Conservation (phyloP, 345 rosid species). For the Carallia brachiata region DNA sequence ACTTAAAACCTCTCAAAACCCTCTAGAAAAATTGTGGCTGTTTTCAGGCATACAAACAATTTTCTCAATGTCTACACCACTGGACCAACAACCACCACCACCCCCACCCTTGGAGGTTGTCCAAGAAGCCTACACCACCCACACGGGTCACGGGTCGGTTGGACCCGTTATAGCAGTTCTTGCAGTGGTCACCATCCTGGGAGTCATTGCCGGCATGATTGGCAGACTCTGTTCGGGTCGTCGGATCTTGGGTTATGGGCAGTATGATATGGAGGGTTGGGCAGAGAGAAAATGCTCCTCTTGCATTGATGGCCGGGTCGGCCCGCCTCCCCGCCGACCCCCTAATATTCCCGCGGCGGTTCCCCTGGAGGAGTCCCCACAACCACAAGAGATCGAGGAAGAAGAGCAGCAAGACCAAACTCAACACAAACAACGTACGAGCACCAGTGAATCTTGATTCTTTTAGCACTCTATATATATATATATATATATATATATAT, state of each 20-base stretch:
- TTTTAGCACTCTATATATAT: no score
- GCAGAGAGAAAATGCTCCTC: slow-evolving; percentile 63
- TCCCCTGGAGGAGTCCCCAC: slow-evolving; percentile 22
- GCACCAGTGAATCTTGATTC: slow-evolving; percentile 24
- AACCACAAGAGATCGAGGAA: slow-evolving; percentile 26
- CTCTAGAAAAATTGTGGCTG: background rate
- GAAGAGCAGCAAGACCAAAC: slow-evolving; percentile 17
- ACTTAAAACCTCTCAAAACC: slow-evolving; percentile 18
- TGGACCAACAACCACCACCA: slow-evolving; percentile 34
- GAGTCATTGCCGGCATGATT: slow-evolving; percentile 59
- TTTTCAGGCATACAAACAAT: background rate
- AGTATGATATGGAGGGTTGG: slow-evolving; percentile 67
- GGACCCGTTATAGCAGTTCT: slow-evolving; percentile 67
- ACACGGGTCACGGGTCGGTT: slow-evolving; percentile 47
- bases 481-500: no score
- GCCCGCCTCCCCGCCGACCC: slow-evolving; percentile 33
- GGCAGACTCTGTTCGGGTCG: slow-evolving; percentile 66
- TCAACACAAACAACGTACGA: slow-evolving; percentile 21
- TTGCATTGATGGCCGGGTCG: slow-evolving; percentile 52
- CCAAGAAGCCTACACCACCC: slow-evolving; percentile 38
- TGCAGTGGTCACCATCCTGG: slow-evolving; percentile 53
- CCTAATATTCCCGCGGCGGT: slow-evolving; percentile 21
- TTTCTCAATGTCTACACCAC: slow-evolving; percentile 39
- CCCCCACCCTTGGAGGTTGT: slow-evolving; percentile 30
- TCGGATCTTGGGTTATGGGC: slow-evolving; percentile 47